Conservation (phyloP, 768 basidiomycete species). For the Xerocomellus intermedius region DNA sequence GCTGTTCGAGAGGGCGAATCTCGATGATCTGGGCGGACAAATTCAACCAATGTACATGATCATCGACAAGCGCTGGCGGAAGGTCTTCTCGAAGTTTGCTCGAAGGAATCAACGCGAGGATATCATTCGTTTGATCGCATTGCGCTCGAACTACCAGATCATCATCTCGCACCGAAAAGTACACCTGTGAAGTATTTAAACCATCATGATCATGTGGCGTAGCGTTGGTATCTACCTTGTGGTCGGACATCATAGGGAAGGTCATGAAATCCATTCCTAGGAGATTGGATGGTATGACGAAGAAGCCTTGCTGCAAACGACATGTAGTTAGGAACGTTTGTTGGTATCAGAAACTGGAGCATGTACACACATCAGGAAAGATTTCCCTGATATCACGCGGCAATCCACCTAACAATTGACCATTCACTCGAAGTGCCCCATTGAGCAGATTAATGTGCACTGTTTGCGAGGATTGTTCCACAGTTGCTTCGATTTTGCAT, state of each 20-base stretch:
- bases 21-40: conserved; percentile 17
- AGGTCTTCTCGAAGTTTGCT: not conserved
- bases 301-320: not conserved
- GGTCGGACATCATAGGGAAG: not conserved
- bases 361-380: not conserved
- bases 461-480: not conserved
- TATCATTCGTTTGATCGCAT: not conserved
- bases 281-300: not conserved
- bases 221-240: not conserved
- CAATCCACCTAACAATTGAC: not conserved
- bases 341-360: too few relatives aligned
- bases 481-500: not conserved
- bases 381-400: not conserved
- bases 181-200: not conserved
- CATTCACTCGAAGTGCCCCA: not conserved
- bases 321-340: too few relatives aligned
- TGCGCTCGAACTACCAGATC: not conserved
- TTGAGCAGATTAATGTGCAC: not conserved
- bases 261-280: not conserved
- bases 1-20: conserved; percentile 14
- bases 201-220: not conserved
- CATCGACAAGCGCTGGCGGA: not conserved
- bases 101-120: not conserved
- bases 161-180: not conserved
- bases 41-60: conserved; percentile 27